A percentile compares a stretch with the other conserved stretches of the same genome.
Conservation (phyloP, 768 basidiomycete species). For the Gyrodon lividus region DNA sequence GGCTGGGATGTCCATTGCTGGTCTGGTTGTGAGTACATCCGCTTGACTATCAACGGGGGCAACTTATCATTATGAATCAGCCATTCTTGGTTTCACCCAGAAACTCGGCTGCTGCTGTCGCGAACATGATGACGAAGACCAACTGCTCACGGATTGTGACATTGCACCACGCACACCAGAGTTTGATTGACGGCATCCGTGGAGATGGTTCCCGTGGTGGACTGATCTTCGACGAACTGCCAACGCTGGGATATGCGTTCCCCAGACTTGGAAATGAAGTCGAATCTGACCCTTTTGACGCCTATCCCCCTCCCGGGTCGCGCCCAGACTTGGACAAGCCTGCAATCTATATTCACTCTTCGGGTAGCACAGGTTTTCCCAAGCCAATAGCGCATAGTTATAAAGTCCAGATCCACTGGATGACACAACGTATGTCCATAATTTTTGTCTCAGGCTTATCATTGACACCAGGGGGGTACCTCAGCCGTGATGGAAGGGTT, state of each 20-base stretch:
- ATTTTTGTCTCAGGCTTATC: background rate
- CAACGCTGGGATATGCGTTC: constrained; percentile 26
- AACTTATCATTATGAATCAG: constrained; percentile 10
- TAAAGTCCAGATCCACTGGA: constrained; percentile 33
- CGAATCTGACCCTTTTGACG: constrained; percentile 7
- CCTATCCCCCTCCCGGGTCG: constrained; percentile 4
- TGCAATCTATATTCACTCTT: constrained; percentile 22
- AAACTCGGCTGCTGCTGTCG: constrained; percentile 19
- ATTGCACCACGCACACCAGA: constrained; percentile 5
- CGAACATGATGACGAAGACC: constrained; percentile 19
- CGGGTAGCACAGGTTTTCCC: constrained; percentile 46
- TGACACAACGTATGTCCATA: constrained; percentile 28
- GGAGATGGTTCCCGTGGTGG: background rate
- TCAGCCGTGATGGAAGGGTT: background rate
- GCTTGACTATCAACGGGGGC: constrained; percentile 8
- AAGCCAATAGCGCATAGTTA: constrained; percentile 40
- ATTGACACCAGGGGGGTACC: too few species aligned
- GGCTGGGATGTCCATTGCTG: constrained; percentile 27
- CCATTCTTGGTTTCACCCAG: constrained; percentile 25
- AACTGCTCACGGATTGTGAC: constrained; percentile 20
- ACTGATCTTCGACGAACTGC: constrained; percentile 12
- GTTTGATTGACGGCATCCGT: constrained; percentile 12
- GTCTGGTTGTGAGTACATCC: constrained; percentile 24
- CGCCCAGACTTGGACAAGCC: constrained; percentile 13
- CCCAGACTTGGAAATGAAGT: constrained; percentile 37